A percentile compares a stretch with the other conserved stretches of the same genome.
Evolutionary conservation across 179 eudicot genomes (phyloP).

Genomic region (Beta lomatogona): DNA sequence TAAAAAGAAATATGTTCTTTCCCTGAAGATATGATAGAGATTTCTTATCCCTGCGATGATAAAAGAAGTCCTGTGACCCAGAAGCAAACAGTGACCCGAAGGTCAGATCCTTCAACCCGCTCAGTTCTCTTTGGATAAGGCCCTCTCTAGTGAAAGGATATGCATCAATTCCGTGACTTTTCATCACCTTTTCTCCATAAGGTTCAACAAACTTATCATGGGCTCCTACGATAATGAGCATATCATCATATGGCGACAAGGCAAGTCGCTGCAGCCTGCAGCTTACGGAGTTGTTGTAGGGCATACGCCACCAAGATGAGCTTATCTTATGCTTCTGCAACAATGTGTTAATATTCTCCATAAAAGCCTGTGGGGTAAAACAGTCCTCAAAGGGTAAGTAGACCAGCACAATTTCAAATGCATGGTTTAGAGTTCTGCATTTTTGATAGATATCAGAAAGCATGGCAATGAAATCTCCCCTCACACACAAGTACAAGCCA

Average conservation of each 20-base stretch:
- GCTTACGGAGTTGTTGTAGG: neutral
- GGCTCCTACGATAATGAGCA: neutral
- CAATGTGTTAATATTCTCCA: neutral
- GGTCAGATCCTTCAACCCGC: neutral
- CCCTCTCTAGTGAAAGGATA: neutral
- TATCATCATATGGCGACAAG: no score
- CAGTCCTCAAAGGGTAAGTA: neutral
- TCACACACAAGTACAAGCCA: neutral
- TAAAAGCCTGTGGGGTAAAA: neutral
- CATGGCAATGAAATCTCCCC: neutral
- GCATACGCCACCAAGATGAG: neutral
- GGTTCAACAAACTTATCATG: neutral
- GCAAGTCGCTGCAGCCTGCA: neutral
- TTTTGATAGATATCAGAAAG: neutral
- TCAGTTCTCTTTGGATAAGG: neutral
- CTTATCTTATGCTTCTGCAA: neutral
- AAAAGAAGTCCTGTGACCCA: neutral
- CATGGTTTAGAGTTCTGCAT: neutral
- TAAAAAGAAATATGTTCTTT: neutral
- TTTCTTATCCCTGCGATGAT: neutral
- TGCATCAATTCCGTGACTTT: neutral
- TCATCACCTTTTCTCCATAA: neutral
- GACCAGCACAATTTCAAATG: conserved; percentile 11
- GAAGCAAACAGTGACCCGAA: neutral
- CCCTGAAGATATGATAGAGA: neutral